These are phyloP conservation scores for Diaporthe batatas DNA, from an alignment of 2,329 filamentous ascomycete genomes.

Conservation along the genomic window DNA sequence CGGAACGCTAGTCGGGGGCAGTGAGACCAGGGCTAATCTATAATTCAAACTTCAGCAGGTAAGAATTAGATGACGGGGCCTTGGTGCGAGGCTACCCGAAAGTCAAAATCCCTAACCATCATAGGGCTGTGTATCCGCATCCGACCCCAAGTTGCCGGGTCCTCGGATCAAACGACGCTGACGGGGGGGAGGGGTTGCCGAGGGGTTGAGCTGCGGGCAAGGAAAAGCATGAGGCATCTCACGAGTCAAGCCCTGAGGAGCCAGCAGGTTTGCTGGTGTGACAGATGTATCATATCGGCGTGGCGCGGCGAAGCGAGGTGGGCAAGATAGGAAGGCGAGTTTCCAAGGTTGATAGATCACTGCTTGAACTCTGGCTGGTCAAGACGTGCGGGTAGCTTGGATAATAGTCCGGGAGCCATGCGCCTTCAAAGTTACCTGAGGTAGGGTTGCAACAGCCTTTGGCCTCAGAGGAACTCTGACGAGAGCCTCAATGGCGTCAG, in stretches of 20 bases:
- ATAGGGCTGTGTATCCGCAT: constrained; percentile 16
- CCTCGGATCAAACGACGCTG: constrained; percentile 30
- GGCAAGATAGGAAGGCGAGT: not conserved
- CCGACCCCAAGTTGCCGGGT: constrained; percentile 16
- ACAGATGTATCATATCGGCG: constrained; percentile 26
- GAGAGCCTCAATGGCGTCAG: constrained; percentile 13
- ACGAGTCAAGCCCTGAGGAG: constrained; percentile 25
- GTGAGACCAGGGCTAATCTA: constrained; percentile 24
- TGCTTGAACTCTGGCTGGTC: not conserved
- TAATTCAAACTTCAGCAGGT: constrained; percentile 28
- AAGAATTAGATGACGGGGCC: constrained; percentile 29
- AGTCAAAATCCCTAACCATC: constrained; percentile 4
- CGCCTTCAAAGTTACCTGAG: not conserved
- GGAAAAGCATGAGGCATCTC: constrained; percentile 5
- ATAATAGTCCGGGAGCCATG: not conserved
- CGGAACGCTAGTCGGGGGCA: not conserved
- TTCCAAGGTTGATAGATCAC: not conserved
- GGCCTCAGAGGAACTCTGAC: too few relatives aligned
- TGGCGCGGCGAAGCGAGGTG: constrained; percentile 27
- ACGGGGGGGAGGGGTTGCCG: constrained; percentile 11
- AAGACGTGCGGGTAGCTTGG: not conserved
- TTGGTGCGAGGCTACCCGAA: constrained; percentile 1
- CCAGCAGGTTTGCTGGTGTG: constrained; percentile 19
- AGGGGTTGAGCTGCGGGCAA: constrained; percentile 14
- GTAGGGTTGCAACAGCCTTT: not conserved